phyloP scores from a whole-genome alignment of 169 alveolate genomes.

The Perkinsus olseni region DNA sequence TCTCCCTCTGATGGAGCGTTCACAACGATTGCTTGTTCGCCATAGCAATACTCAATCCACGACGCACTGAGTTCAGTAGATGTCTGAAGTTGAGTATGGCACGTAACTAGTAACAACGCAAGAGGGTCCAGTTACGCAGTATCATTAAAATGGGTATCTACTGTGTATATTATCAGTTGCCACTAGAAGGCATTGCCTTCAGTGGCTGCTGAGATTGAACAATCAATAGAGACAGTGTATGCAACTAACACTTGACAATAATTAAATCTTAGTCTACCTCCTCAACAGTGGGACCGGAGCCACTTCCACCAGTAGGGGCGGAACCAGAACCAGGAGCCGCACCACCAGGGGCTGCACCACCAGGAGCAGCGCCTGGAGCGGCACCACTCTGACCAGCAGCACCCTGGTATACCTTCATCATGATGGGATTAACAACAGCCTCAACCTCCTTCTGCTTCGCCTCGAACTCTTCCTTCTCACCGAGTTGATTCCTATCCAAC shows the following conservation, averaged over 20 bases:
- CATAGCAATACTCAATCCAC: too few species aligned
- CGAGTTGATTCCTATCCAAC: conserved; percentile 86
- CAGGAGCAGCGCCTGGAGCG: conserved; percentile 69
- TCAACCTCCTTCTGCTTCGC: conserved; percentile 90
- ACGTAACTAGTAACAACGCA: not conserved
- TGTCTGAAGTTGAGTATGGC: too few species aligned
- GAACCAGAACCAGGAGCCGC: conserved; percentile 87
- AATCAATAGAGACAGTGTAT: too few species aligned
- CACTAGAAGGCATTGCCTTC: not conserved
- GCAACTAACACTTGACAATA: too few species aligned
- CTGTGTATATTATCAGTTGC: not conserved
- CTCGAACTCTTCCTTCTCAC: conserved; percentile 84
- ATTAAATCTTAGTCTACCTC: conserved; percentile 84
- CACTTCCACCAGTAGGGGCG: conserved; percentile 85
- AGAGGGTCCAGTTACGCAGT: not conserved
- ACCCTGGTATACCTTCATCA: conserved; percentile 79
- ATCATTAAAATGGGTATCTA: not conserved
- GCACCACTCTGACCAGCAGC: conserved; percentile 89
- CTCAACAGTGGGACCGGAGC: conserved; percentile 78
- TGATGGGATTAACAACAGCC: conserved; percentile 84
- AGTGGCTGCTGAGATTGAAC: not conserved
- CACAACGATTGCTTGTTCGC: too few species aligned
- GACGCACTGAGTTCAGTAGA: too few species aligned
- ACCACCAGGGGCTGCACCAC: conserved; percentile 83
- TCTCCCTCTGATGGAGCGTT: too few species aligned